Evolutionary conservation across 2,329 filamentous ascomycete species (phyloP), one percentile per base, ranked within the genome.

Genomic region (Verticillium albo-atrum): DNA sequence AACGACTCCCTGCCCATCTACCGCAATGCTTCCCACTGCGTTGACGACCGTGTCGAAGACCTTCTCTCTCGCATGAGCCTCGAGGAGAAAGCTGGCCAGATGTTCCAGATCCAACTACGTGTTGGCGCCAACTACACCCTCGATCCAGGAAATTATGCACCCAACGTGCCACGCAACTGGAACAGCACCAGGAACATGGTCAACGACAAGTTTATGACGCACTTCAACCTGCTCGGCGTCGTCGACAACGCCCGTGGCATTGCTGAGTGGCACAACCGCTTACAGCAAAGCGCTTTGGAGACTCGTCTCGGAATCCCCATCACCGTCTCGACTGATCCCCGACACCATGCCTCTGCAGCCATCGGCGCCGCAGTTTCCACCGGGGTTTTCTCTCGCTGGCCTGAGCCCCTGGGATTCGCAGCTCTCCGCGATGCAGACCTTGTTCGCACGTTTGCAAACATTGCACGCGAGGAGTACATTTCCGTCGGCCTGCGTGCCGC

Each of bases 341-440:
- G 77, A 1, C 77, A 81, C 60, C 68, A 73, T 3, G 80, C 78
- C 64, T 75, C 74, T 1, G 72, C 77, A 28, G 75, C 77, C 34
- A 61, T 76, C 1, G 79, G 75, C 2, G 79, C 75, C 3, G 76
- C 74, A 0, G 77, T 78, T 61, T 66, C 68, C 0, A 77, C 79
- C 0, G 77, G 74, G 0, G 70, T 68, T 0, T 77, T 84, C 61
- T 80, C 77, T 0, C 75, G 80, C 58, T 83, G 81, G 80, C 81
- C 81, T 0, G 79, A 82, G 59, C 75, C 75, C 0, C 65, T 82
- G 7, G 82, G 81, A 0, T 67, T 84, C 9, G 81, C 79, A 6
- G 81, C 82, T 0, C 63, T 83, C 0, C 71, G 80, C 3, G 74
- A 77, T 17, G 68, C 77, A 0, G 69, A 74, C 1, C 65, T 81